phyloP scores from a whole-genome alignment of 768 basidiomycete species.

The Lentinula detonsa region DNA sequence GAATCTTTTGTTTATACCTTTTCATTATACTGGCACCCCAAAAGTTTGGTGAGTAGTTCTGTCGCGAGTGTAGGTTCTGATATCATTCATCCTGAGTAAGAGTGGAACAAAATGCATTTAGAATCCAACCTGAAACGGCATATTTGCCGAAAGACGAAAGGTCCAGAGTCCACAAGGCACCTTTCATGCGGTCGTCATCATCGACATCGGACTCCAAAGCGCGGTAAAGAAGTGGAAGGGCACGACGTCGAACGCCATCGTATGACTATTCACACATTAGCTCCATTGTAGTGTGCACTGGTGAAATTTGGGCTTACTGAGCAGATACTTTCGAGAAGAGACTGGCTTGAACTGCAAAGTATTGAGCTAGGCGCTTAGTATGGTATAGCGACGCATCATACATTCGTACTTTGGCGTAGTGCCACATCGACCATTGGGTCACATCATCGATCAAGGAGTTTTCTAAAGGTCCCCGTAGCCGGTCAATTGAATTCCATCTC shows the following conservation, averaged over 20 bases:
- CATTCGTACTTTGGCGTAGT: slow-evolving; percentile 55
- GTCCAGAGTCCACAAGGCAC: slow-evolving; percentile 77
- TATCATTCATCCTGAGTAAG: slow-evolving; percentile 7
- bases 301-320: slow-evolving; percentile 26
- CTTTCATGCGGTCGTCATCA: slow-evolving; percentile 91
- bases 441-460: slow-evolving; percentile 66
- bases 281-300: not conserved
- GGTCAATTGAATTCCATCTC: slow-evolving; percentile 70
- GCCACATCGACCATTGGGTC: slow-evolving; percentile 72
- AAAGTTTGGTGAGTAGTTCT: slow-evolving; percentile 52
- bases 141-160: slow-evolving; percentile 56
- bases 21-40: slow-evolving; percentile 78
- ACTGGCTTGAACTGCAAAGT: slow-evolving; percentile 36
- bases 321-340: slow-evolving; percentile 44
- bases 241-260: slow-evolving; percentile 64
- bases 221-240: slow-evolving; percentile 50
- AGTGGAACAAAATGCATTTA: not conserved
- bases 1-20: slow-evolving; percentile 39
- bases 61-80: slow-evolving; percentile 60
- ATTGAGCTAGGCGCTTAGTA: not conserved
- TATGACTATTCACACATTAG: slow-evolving; percentile 37
- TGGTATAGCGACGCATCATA: slow-evolving; percentile 8
- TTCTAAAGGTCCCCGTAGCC: slow-evolving; percentile 52
- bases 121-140: slow-evolving; percentile 36
- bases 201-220: slow-evolving; percentile 65